Base-by-base conservation (phyloP, 73 alveolate genomes). In the Breviolum minutum region DNA sequence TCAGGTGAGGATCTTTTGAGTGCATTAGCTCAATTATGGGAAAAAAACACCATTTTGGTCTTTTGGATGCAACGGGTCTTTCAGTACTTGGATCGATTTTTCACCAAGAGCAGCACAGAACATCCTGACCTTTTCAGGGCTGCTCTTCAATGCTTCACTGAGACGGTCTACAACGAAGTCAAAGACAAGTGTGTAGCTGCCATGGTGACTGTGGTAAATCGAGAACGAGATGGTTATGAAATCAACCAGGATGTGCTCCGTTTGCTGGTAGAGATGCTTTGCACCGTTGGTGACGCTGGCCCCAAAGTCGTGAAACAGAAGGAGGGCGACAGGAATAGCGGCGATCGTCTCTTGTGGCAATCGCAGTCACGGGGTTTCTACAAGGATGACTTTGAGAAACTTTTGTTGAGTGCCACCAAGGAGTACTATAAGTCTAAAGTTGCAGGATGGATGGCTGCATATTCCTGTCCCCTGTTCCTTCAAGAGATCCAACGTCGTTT, bases 1-100 rank as follows among this genome's bases (percentile, higher is more conserved):
- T 40, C 94, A 9, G 99, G 99, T 60, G 99, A 94, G 94, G 99
- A 73, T 54, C 85, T 94, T 26, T 63, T 94, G 48, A 14, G 63
- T 11, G 94, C 94, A 8, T 30, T 94, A 62, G 99, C 99, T 22
- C 94, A 80, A 60, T 63, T 94, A 8, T 94, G 99, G 99, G 99
- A 95, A 60, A 95, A 95, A 84, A 83, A 48, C 76, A 95, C 95
- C 63, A 95, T 95, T 70, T 79, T 95, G 79, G 95, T 95, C 95
- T 95, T 82, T 63, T 95, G 99, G 99, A 95, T 95, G 99, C 99
- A 95, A 81, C 62, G 99, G 19, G 95, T 95, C 80, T 95, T 95
- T 54, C 99, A 94, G 94, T 94, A 94, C 91, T 63, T 94, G 73
- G 99, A 94, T 64, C 92, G 99, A 11, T 94, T 94, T 73, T 94